Conservation (phyloP, 371 early-diverging fungal species). For the Furculomyces boomerangus region DNA sequence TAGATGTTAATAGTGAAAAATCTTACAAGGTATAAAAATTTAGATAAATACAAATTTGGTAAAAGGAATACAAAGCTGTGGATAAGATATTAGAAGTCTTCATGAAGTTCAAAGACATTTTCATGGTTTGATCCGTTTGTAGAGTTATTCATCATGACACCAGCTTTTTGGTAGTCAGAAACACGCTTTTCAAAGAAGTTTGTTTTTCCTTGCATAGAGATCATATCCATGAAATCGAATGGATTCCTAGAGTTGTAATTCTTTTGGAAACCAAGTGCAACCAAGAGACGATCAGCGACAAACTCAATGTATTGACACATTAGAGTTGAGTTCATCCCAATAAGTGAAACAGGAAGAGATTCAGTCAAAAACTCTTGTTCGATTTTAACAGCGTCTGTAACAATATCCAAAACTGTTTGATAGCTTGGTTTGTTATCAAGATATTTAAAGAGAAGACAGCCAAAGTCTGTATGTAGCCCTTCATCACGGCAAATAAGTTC, state of each 20-base stretch:
- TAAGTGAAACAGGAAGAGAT: slow-evolving; percentile 85
- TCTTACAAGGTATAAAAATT: too few species aligned
- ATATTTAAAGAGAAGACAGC: slow-evolving; percentile 89
- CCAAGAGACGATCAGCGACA: slow-evolving; percentile 94
- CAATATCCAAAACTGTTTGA: slow-evolving; percentile 58
- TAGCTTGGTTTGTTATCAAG: slow-evolving; percentile 59
- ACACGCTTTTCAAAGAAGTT: slow-evolving; percentile 99
- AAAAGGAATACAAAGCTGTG: too few species aligned
- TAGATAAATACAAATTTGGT: too few species aligned
- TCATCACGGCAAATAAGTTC: slow-evolving; percentile 99
- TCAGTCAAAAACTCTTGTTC: slow-evolving; percentile 96
- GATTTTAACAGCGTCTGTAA: slow-evolving; percentile 86
- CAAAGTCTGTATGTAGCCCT: slow-evolving; percentile 99
- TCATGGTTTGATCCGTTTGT: slow-evolving; percentile 31
- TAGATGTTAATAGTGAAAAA: too few species aligned
- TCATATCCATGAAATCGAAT: slow-evolving; percentile 99
- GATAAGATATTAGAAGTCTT: slow-evolving; percentile 26
- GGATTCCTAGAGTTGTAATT: slow-evolving; percentile 87
- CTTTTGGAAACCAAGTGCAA: slow-evolving; percentile 82
- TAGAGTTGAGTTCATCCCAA: slow-evolving; percentile 95
- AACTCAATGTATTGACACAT: slow-evolving; percentile 99
- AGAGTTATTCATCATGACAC: slow-evolving; percentile 60
- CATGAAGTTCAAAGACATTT: slow-evolving; percentile 23
- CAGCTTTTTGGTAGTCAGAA: slow-evolving; percentile 97
- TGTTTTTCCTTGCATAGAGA: slow-evolving; percentile 98